phyloP scores from a whole-genome alignment of 1,284 basidiomycete genomes.

The Kwoniella shivajii region DNA sequence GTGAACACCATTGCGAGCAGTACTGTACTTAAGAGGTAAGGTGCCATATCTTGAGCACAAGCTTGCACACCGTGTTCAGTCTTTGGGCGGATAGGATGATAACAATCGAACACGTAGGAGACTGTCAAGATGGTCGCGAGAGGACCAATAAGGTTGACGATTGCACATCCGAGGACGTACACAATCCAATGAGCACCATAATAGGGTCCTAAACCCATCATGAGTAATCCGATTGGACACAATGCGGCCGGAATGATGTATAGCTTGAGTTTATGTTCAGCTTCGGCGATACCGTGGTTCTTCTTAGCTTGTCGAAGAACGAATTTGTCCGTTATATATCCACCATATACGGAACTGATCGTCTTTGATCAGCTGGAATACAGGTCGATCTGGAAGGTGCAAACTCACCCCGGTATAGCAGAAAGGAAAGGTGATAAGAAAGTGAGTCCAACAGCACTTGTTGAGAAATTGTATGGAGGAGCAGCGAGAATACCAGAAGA shows the following conservation, averaged over 20 bases:
- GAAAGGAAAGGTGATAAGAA: constrained; percentile 28
- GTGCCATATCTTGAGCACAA: constrained; percentile 21
- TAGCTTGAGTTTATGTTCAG: constrained; percentile 28
- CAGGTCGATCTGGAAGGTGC: too few relatives aligned
- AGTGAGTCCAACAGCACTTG: constrained; percentile 24
- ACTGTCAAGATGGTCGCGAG: constrained; percentile 21
- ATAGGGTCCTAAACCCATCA: constrained; percentile 33
- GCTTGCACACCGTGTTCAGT: constrained; percentile 14
- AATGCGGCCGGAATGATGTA: constrained; percentile 22
- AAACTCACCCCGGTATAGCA: constrained; percentile 18
- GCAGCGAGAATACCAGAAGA: constrained; percentile 23
- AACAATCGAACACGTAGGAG: constrained; percentile 31
- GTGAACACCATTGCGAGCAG: constrained; percentile 16
- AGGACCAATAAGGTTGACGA: constrained; percentile 24
- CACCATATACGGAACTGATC: constrained; percentile 19
- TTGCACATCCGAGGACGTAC: constrained; percentile 22
- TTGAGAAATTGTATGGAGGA: constrained; percentile 28
- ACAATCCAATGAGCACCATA: constrained; percentile 33
- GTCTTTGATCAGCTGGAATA: too few relatives aligned
- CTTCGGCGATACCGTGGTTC: constrained; percentile 27
- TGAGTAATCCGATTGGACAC: constrained; percentile 22
- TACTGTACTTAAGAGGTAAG: constrained; percentile 21
- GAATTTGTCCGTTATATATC: constrained; percentile 14
- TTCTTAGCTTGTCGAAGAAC: constrained; percentile 13
- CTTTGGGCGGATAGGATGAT: constrained; percentile 21